These are phyloP conservation scores for Stagonosporopsis tanaceti DNA, from an alignment of 2,329 filamentous ascomycete genomes.

Conservation along the genomic window DNA sequence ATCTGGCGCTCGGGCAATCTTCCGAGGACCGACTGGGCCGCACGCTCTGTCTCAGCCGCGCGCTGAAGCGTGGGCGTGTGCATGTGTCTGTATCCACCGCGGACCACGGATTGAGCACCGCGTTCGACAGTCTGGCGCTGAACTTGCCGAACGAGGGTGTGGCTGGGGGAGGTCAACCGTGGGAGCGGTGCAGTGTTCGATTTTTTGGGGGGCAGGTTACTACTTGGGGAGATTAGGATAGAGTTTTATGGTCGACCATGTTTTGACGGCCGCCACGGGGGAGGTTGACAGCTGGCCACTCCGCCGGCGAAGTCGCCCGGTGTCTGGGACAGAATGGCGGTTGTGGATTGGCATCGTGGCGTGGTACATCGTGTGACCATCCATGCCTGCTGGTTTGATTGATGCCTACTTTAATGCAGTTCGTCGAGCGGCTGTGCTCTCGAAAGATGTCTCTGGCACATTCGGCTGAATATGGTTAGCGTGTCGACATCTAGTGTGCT, in stretches of 20 bases:
- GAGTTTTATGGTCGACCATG: neutral
- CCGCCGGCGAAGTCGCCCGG: neutral
- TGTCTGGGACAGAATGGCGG: neutral
- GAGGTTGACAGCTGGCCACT: neutral
- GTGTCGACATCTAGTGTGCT: too few relatives aligned
- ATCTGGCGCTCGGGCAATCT: neutral
- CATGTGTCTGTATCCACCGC: neutral
- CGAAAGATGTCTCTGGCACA: neutral
- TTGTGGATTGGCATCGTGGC: neutral
- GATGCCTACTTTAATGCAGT: neutral
- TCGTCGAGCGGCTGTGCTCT: too few relatives aligned
- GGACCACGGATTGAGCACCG: neutral
- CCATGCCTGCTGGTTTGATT: neutral
- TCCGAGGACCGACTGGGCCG: too few relatives aligned
- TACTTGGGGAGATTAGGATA: neutral
- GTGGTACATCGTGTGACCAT: neutral
- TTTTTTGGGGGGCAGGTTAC: neutral
- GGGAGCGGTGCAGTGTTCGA: neutral
- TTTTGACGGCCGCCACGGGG: neutral
- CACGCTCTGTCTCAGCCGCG: neutral
- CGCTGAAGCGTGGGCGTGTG: neutral
- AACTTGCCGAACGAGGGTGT: neutral
- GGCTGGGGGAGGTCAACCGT: neutral
- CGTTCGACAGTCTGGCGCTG: neutral
- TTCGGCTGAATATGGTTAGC: neutral